Evolutionary conservation across 176 grass and related monocot species (phyloP).

Genomic region (Canna indica): DNA sequence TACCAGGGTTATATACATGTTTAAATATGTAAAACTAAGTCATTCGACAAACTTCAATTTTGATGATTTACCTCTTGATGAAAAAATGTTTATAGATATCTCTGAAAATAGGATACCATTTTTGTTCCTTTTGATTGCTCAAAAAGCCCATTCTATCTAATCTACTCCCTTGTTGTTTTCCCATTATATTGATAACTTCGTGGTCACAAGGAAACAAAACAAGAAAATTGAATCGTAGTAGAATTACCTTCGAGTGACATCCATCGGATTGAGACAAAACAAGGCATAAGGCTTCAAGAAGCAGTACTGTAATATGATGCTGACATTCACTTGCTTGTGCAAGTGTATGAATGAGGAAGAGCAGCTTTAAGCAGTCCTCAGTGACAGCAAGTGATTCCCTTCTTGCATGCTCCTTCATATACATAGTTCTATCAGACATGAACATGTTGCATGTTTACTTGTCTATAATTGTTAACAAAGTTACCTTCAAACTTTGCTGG

Average conservation of each 20-base stretch:
- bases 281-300: constrained; percentile 73
- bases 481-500: constrained; percentile 65
- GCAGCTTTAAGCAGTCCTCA: constrained; percentile 73
- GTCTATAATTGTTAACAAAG: constrained; percentile 10
- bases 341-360: constrained; percentile 72
- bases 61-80: neutral
- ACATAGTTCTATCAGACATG: constrained; percentile 14
- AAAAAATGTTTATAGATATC: neutral
- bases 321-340: constrained; percentile 49
- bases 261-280: constrained; percentile 51
- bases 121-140: neutral
- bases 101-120: neutral
- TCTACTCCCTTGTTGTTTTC: neutral
- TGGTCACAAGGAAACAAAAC: constrained; percentile 1
- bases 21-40: no score
- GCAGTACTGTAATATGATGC: constrained; percentile 49
- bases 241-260: constrained; percentile 48
- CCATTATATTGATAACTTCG: neutral
- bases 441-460: neutral
- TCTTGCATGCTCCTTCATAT: constrained; percentile 62
- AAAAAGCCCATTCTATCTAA: neutral
- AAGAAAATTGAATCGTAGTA: neutral
- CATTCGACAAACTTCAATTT: no score
- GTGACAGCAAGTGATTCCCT: constrained; percentile 54
- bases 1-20: no score